phyloP scores from a whole-genome alignment of 108 stramenopile genomes.

The Cyclotella atomus region DNA sequence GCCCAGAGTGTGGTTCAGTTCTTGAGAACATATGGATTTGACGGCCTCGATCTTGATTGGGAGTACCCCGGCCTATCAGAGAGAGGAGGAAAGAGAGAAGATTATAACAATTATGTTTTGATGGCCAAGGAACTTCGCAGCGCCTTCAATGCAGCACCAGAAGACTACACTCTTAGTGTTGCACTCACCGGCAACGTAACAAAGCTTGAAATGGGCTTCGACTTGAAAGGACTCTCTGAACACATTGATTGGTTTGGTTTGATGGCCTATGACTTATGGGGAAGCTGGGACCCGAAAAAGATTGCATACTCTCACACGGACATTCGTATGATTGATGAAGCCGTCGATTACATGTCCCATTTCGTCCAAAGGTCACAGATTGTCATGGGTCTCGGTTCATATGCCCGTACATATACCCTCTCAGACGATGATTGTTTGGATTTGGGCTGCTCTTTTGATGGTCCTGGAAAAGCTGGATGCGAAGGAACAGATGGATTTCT shows the following conservation, averaged over 20 bases:
- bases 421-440: conserved; percentile 41
- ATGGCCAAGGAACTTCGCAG: conserved; percentile 31
- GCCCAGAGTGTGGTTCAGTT: conserved; percentile 36
- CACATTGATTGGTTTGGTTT: conserved; percentile 49
- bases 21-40: conserved; percentile 43
- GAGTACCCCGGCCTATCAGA: conserved; percentile 36
- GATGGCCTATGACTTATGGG: conserved; percentile 55
- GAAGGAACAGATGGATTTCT: conserved; percentile 52
- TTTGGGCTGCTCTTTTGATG: conserved; percentile 43
- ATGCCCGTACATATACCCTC: conserved; percentile 51
- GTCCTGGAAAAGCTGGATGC: conserved; percentile 47
- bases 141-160: conserved; percentile 41
- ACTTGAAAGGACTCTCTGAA: conserved; percentile 38
- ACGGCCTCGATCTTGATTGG: conserved; percentile 52
- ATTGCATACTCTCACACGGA: conserved; percentile 50
- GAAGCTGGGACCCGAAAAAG: conserved; percentile 40
- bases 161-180: conserved; percentile 33
- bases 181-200: conserved; percentile 45
- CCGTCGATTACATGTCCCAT: conserved; percentile 50
- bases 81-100: conserved; percentile 36
- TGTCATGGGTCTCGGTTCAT: conserved; percentile 50
- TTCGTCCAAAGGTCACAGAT: conserved; percentile 47
- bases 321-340: conserved; percentile 50
- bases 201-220: conserved; percentile 50
- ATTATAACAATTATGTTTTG: conserved; percentile 46